Evolutionary conservation across 441 rosid species (phyloP).

Genomic region (Populus hybrid): DNA sequence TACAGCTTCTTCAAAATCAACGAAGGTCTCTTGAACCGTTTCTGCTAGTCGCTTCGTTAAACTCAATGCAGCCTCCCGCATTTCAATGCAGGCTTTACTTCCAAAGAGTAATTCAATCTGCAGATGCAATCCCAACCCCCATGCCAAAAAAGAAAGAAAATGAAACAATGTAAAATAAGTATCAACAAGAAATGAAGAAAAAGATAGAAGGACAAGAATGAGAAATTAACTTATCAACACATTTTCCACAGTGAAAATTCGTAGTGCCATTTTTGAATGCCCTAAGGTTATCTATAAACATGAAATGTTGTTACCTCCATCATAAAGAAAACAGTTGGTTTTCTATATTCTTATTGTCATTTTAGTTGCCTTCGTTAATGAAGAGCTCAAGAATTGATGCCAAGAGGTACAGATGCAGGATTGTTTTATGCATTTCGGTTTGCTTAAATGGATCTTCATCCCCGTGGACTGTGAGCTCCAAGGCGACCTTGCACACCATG

Average conservation of each 20-base stretch:
- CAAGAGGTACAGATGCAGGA: neutral
- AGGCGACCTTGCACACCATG: neutral
- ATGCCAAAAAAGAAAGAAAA: neutral
- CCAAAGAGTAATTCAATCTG: conserved; percentile 70
- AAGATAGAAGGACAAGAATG: neutral
- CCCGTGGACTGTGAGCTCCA: neutral
- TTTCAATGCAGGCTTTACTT: conserved; percentile 64
- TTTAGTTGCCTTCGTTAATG: neutral
- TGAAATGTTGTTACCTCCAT: neutral
- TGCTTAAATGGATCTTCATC: neutral
- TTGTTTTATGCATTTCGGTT: neutral
- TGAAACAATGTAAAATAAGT: neutral
- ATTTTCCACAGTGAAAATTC: neutral
- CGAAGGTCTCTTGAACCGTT: conserved; percentile 91
- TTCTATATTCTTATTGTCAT: neutral
- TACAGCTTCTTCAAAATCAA: conserved; percentile 96
- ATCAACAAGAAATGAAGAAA: neutral
- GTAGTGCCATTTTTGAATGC: neutral
- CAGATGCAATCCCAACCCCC: conserved; percentile 1
- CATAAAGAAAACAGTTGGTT: neutral
- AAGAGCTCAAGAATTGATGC: neutral
- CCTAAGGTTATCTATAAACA: neutral
- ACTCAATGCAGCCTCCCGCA: conserved; percentile 66
- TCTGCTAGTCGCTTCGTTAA: conserved; percentile 82
- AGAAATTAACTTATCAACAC: neutral